Evolutionary conservation across 192 early-diverging fungal genomes (phyloP), one percentile per base, ranked within the genome.

Genomic region (Entomortierella parvispora): DNA sequence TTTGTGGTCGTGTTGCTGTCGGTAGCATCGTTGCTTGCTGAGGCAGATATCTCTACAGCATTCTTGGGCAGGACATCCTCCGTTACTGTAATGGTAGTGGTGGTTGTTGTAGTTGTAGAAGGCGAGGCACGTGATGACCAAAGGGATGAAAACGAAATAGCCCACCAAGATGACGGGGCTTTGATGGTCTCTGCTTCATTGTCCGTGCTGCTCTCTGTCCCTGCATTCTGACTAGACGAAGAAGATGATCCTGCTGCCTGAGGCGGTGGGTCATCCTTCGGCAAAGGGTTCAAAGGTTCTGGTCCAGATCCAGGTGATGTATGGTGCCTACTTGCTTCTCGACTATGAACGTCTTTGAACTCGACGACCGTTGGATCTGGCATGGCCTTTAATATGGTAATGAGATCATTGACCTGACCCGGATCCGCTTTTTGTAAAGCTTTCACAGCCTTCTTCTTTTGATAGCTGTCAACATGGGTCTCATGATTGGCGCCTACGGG

Each of bases 361-460:
- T 71, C 72, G 10, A 60, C 55, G 1, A 82, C 69, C 9, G 67
- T 58, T 26, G 76, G 81, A 32, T 82, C 76, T 9, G 81, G 81
- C 81, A 82, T 82, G 29, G 76, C 70, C 22, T 82, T 82, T 4
- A 82, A 51, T 22, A 82, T 68, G 1, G 44, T 53, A 23, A 82
- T 70, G 37, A 79, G 50, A 0, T 77, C 65, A 26, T 77, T 77
- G 14, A 72, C 68, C 28, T 70, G 57, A 12, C 61, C 62, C 1
- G 76, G 53, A 5, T 61, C 29, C 2, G 66, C 56, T 47, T 79
- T 79, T 37, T 82, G 81, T 37, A 82, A 54, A 1, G 81, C 81
- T 32, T 79, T 82, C 2, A 82, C 75, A 10, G 69, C 81, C 45
- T 74, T 47, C 48, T 82, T 79, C 47, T 74, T 71, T 40, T 75